These are phyloP conservation scores for Zymoseptoria ardabiliae DNA, from an alignment of 2,329 filamentous ascomycete genomes.

Conservation along the genomic window DNA sequence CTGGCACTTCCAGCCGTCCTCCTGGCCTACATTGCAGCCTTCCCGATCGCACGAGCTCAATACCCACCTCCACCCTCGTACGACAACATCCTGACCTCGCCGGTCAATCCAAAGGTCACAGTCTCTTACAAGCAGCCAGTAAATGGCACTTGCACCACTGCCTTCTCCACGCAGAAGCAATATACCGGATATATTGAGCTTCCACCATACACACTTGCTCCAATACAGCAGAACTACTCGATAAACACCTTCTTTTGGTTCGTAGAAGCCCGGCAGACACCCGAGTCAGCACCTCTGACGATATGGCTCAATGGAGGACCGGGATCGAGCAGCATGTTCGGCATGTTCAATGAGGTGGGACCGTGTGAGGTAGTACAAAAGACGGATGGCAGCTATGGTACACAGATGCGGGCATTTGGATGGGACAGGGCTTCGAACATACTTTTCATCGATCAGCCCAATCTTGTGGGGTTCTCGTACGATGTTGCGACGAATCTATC, in stretches of 20 bases:
- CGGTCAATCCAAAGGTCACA: slow-evolving; percentile 56
- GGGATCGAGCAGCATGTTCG: slow-evolving; percentile 50
- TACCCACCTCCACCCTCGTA: slow-evolving; percentile 34
- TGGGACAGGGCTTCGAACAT: slow-evolving; percentile 54
- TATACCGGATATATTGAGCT: slow-evolving; percentile 63
- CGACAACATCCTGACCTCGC: slow-evolving; percentile 52
- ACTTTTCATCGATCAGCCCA: slow-evolving; percentile 54
- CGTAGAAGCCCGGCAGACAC: slow-evolving; percentile 49
- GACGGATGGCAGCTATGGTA: slow-evolving; percentile 20
- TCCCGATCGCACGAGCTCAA: slow-evolving; percentile 28
- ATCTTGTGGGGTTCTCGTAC: slow-evolving; percentile 52
- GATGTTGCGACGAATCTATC: slow-evolving; percentile 23
- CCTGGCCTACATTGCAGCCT: slow-evolving; percentile 17
- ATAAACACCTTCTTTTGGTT: slow-evolving; percentile 62
- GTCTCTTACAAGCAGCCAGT: slow-evolving; percentile 60
- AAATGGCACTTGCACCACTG: slow-evolving; percentile 56
- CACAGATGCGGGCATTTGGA: slow-evolving; percentile 47
- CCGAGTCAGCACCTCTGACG: slow-evolving; percentile 48
- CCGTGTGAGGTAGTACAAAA: slow-evolving; percentile 36
- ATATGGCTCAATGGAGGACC: slow-evolving; percentile 58
- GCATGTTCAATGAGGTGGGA: slow-evolving; percentile 46
- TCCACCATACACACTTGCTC: slow-evolving; percentile 38
- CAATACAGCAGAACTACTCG: slow-evolving; percentile 47
- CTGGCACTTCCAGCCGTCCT: slow-evolving; percentile 22
- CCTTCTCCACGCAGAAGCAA: slow-evolving; percentile 50